These are phyloP conservation scores for Cutaneotrichosporon spelunceum DNA, from an alignment of 1,284 basidiomycete species.

Conservation along the genomic window DNA sequence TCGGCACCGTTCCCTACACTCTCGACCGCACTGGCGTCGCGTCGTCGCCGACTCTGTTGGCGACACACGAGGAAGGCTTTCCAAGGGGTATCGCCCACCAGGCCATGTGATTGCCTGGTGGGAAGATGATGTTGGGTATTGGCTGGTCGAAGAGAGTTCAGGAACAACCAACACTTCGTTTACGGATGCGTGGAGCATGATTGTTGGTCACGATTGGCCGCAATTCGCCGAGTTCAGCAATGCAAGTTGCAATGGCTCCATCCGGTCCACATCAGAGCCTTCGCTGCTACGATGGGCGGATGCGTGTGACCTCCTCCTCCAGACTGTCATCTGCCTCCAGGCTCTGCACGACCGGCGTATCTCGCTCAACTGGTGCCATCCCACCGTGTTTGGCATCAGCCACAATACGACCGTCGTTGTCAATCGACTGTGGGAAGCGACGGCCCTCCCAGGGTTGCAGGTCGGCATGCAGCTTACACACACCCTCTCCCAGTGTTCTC, in stretches of 20 bases:
- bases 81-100: slow-evolving; percentile 17
- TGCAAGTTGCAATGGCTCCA: background rate
- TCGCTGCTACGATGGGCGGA: slow-evolving; percentile 20
- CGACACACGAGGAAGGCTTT: background rate
- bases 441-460: slow-evolving; percentile 25
- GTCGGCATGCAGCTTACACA: slow-evolving; percentile 14
- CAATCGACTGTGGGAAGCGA: slow-evolving; percentile 20
- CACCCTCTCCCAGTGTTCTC: slow-evolving; percentile 13
- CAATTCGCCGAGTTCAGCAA: background rate
- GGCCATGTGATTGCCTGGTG: slow-evolving; percentile 33
- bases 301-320: slow-evolving; percentile 29
- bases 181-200: slow-evolving; percentile 22
- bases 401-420: slow-evolving; percentile 14
- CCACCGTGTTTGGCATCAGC: slow-evolving; percentile 28
- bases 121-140: slow-evolving; percentile 36
- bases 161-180: slow-evolving; percentile 5
- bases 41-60: background rate
- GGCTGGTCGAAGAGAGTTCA: slow-evolving; percentile 26
- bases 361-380: slow-evolving; percentile 33
- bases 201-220: slow-evolving; percentile 15
- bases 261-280: background rate
- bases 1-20: slow-evolving; percentile 24
- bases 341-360: slow-evolving; percentile 33
- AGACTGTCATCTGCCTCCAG: slow-evolving; percentile 28
- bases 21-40: background rate